Evolutionary conservation across 2,329 filamentous ascomycete species (phyloP), one percentile per base, ranked within the genome.

Genomic region (Emericellopsis atlantica): DNA sequence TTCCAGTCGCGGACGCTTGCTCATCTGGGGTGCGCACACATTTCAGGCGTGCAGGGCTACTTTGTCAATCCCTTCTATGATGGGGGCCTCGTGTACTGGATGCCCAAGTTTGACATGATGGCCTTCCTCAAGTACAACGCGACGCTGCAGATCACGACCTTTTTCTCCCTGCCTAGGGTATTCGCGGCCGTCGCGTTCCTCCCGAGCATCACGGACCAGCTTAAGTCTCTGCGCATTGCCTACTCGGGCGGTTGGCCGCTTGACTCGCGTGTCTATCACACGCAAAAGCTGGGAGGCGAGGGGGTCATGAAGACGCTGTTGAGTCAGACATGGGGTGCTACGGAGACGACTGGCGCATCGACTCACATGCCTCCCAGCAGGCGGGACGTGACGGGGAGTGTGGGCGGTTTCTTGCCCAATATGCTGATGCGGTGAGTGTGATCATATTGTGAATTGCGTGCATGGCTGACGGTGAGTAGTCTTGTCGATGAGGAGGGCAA

Each of bases 111-210:
- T 51, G 66, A 75, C 43, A 74, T 76, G 43, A 51, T 54, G 3
- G 58, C 67, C 29, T 78, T 81, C 50, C 62, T 79, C 40, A 55
- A 60, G 32, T 69, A 76, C 53, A 65, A 62, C 47, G 63, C 64
- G 33, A 61, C 62, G 39, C 68, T 72, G 49, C 54, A 56, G 12
- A 65, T 78, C 45, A 76, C 72, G 0, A 59, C 54, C 37, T 70
- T 79, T 51, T 74, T 76, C 52, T 73, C 67, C 4, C 75, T 80
- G 2, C 77, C 77, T 6, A 73, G 75, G 1, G 73, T 81, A 40
- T 78, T 66, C 48, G 62, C 79, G 8, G 62, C 68, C 9, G 72
- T 81, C 43, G 69, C 73, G 5, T 79, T 78, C 52, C 63, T 60
- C 2, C 26, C 64, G 71, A 0, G 53, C 62, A 0, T 74, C 77